Conservation (phyloP, 768 basidiomycete species). For the Boletus pseudopeckii region DNA sequence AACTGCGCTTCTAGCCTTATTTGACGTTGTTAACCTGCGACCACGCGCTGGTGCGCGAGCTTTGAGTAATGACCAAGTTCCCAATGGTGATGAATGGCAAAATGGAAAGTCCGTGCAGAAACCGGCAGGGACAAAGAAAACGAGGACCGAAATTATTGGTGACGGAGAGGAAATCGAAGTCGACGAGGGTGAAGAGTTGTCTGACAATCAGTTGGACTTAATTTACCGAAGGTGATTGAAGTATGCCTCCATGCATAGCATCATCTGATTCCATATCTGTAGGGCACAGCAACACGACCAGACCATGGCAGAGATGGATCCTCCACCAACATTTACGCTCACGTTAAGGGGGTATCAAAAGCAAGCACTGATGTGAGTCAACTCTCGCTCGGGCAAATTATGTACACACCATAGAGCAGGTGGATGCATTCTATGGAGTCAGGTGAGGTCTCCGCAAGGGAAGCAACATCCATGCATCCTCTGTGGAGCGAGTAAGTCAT, state of each 20-base stretch:
- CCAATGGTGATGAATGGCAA: constrained; percentile 34
- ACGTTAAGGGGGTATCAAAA: constrained; percentile 86
- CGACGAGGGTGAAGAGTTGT: constrained; percentile 79
- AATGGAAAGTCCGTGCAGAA: constrained; percentile 39
- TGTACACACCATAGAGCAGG: constrained; percentile 35
- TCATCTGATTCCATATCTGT: constrained; percentile 7
- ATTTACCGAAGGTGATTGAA: constrained; percentile 77
- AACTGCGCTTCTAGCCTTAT: constrained; percentile 64
- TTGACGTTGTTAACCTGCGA: constrained; percentile 67
- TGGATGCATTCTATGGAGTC: constrained; percentile 93
- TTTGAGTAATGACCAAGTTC: constrained; percentile 25
- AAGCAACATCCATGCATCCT: constrained; percentile 80
- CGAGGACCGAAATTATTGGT: constrained; percentile 65
- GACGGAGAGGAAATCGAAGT: constrained; percentile 82
- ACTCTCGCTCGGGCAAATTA: background rate
- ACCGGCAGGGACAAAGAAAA: constrained; percentile 38
- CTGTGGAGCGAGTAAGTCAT: constrained; percentile 83
- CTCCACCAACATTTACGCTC: constrained; percentile 70
- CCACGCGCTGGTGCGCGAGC: constrained; percentile 50
- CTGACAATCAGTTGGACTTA: constrained; percentile 72
- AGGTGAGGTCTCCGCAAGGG: constrained; percentile 65
- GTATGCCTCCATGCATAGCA: background rate
- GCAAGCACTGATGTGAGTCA: constrained; percentile 73
- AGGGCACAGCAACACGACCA: constrained; percentile 86
- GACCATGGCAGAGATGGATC: constrained; percentile 76